A percentile compares a stretch with the other conserved stretches of the same genome.
Conservation (phyloP, 805 yeast genomes). For the Candida taoyuanica region DNA sequence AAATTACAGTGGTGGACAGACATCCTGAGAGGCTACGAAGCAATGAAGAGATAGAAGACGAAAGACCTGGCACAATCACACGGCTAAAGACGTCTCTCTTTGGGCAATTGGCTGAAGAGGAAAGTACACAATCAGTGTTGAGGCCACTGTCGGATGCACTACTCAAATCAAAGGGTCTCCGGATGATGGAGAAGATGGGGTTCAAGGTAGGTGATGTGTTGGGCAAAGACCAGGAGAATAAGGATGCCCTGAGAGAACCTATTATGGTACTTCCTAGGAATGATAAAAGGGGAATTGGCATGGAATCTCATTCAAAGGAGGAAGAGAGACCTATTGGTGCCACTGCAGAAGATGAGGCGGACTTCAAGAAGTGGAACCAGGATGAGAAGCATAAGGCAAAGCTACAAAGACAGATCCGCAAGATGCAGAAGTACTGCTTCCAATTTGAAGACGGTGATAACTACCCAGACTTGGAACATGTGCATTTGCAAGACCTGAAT, state of each 20-base stretch:
- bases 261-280: constrained; percentile 21
- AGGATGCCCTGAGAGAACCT: constrained; percentile 31
- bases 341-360: constrained; percentile 14
- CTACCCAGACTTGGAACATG: constrained; percentile 18
- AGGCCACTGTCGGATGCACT: constrained; percentile 7
- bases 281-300: constrained; percentile 25
- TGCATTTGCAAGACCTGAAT: constrained; percentile 31
- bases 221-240: constrained; percentile 29
- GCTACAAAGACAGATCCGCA: constrained; percentile 19
- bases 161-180: constrained; percentile 38
- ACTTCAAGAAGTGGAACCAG: constrained; percentile 21
- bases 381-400: constrained; percentile 13
- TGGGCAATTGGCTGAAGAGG: constrained; percentile 12
- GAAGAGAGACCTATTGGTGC: constrained; percentile 2
- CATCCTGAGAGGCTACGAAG: constrained; percentile 6
- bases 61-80: constrained; percentile 5
- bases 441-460: constrained; percentile 34
- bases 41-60: background rate
- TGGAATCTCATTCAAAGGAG: constrained; percentile 3
- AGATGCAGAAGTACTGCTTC: constrained; percentile 39
- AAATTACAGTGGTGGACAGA: constrained; percentile 22
- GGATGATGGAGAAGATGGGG: constrained; percentile 59
- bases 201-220: constrained; percentile 43
- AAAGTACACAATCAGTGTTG: background rate
- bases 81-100: constrained; percentile 19